These are phyloP conservation scores for Carex kokanica DNA, from an alignment of 176 grass and related monocot genomes.

Conservation along the genomic window DNA sequence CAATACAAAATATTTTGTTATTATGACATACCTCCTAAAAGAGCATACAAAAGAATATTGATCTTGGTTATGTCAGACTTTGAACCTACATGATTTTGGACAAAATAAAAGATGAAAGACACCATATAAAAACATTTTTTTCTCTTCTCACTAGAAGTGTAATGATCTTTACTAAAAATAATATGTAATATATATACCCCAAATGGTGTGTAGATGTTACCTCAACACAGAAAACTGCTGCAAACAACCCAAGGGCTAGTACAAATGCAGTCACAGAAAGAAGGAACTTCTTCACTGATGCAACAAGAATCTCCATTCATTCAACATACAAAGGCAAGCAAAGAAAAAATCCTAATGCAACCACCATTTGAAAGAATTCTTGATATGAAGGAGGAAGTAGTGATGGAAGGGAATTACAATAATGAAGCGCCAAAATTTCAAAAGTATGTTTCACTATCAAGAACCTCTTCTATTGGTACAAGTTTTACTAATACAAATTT, in stretches of 20 bases:
- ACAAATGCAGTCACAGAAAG: not conserved
- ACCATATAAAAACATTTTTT: not conserved
- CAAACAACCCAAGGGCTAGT: not conserved
- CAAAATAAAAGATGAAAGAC: not conserved
- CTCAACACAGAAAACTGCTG: not conserved
- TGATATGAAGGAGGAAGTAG: not conserved
- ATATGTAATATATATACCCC: not conserved
- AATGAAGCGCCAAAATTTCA: not conserved
- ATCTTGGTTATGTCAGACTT: not conserved
- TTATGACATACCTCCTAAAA: not conserved
- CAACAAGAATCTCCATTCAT: not conserved
- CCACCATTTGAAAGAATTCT: not conserved
- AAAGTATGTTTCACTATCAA: not conserved
- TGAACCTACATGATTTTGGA: not conserved
- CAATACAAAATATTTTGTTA: not conserved
- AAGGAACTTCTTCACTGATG: not conserved
- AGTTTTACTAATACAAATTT: not conserved
- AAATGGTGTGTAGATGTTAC: not conserved
- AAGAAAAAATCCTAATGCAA: not conserved
- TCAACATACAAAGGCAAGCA: not conserved
- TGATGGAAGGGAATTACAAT: not conserved
- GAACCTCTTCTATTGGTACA: not conserved
- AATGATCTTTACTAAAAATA: not conserved
- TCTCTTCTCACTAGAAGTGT: not conserved
- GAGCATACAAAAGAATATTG: not conserved